phyloP scores from a whole-genome alignment of 23 red algal species.

The Gracilaria caudata region DNA sequence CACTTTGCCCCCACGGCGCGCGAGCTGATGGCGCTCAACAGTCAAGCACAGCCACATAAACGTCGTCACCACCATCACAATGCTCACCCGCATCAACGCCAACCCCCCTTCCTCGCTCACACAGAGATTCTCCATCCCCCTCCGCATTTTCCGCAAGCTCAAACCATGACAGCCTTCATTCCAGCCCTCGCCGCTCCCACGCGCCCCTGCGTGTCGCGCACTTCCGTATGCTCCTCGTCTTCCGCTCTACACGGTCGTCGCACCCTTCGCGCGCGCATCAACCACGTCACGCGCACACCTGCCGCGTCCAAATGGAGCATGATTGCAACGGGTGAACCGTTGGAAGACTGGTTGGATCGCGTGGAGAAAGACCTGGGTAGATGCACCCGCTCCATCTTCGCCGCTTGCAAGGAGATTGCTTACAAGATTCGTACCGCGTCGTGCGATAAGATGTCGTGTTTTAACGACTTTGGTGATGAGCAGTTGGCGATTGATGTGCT shows the following conservation, averaged over 20 bases:
- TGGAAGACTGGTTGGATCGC: slow-evolving; percentile 79
- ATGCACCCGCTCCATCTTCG: slow-evolving; percentile 84
- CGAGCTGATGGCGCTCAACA: background rate
- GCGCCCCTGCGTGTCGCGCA: background rate
- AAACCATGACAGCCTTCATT: slow-evolving; percentile 49
- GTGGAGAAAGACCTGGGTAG: slow-evolving; percentile 77
- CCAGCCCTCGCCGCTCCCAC: slow-evolving; percentile 10
- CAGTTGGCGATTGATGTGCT: slow-evolving; percentile 97
- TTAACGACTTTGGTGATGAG: slow-evolving; percentile 99
- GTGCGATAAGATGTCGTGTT: slow-evolving; percentile 96
- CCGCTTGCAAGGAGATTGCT: slow-evolving; percentile 96
- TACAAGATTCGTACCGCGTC: slow-evolving; percentile 99
- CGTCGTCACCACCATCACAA: background rate
- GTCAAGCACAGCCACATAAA: slow-evolving; percentile 45
- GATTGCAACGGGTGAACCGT: slow-evolving; percentile 63
- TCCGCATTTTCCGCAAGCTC: background rate
- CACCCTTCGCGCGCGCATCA: slow-evolving; percentile 11
- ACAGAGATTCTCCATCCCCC: background rate
- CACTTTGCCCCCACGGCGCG: background rate
- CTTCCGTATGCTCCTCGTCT: slow-evolving; percentile 1
- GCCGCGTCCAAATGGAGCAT: slow-evolving; percentile 11
- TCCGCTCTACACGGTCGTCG: slow-evolving; percentile 8
- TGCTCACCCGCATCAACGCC: background rate
- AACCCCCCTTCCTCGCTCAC: background rate
- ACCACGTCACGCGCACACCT: background rate